Percentiles rank a stretch among this genome's conserved stretches.
Conservation (phyloP, 345 rosid species). For the Eucalyptus regnans region DNA sequence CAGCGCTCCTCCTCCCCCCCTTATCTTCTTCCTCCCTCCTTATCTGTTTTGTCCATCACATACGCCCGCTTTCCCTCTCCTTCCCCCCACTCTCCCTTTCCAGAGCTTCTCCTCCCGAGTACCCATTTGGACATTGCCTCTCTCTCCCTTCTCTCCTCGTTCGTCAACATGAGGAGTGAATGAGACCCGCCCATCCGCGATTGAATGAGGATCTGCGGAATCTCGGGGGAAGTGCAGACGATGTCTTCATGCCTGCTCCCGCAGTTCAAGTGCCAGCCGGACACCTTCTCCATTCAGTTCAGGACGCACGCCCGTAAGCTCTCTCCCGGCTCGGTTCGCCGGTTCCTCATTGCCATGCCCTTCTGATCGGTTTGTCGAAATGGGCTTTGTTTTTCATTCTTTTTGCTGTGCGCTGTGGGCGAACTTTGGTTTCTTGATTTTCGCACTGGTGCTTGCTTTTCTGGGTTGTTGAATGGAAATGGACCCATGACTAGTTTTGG, state of each 20-base stretch:
- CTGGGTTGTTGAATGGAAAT: not conserved
- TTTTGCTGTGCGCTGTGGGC: not conserved
- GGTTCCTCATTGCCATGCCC: not conserved
- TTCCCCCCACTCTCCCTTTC: not conserved
- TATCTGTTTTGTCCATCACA: no score
- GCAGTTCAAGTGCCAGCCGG: constrained; percentile 89
- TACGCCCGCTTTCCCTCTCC: no score
- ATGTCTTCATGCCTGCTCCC: constrained; percentile 82
- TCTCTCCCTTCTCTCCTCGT: not conserved
- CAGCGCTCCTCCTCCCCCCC: no score
- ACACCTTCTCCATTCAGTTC: constrained; percentile 53
- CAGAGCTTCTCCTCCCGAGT: not conserved
- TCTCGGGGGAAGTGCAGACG: not conserved
- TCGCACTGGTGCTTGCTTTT: not conserved
- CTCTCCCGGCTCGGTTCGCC: not conserved
- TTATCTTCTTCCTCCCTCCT: no score
- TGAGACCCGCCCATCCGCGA: not conserved
- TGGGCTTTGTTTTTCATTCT: not conserved
- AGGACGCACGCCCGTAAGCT: constrained; percentile 1
- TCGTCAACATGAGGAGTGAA: not conserved
- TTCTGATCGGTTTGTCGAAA: not conserved
- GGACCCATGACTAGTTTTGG: not conserved
- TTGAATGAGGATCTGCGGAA: not conserved
- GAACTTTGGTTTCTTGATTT: not conserved
- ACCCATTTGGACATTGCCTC: not conserved